Evolutionary conservation across 345 rosid species (phyloP).

Genomic region (Erucastrum elatum): DNA sequence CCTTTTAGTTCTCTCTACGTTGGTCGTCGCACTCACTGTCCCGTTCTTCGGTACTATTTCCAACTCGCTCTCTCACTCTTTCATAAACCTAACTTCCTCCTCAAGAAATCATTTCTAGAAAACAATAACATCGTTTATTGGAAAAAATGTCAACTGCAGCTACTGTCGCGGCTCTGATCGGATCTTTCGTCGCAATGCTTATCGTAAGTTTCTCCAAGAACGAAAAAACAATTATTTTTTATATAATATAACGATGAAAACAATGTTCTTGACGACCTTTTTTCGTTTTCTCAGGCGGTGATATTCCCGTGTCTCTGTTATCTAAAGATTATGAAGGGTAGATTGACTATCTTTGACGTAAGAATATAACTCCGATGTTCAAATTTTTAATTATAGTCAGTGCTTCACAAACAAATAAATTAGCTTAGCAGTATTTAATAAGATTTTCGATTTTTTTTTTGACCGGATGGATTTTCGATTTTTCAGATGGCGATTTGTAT

Average conservation of each 20-base stretch:
- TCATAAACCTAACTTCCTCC: constrained; percentile 44
- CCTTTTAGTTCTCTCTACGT: constrained; percentile 54
- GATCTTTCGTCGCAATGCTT: constrained; percentile 72
- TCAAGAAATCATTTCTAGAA: not conserved
- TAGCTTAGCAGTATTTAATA: not conserved
- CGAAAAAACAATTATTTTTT: not conserved
- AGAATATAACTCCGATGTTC: not conserved
- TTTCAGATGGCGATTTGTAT: constrained; percentile 54
- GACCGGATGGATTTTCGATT: too few species aligned
- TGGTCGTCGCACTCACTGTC: constrained; percentile 61
- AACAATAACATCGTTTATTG: not conserved
- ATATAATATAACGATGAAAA: not conserved
- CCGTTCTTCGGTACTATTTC: constrained; percentile 74
- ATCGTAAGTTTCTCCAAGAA: constrained; percentile 47
- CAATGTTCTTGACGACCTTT: not conserved
- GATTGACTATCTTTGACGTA: constrained; percentile 56
- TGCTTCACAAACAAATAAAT: not conserved
- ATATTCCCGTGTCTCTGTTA: constrained; percentile 73
- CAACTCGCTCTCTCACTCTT: constrained; percentile 24
- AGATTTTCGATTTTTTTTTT: not conserved
- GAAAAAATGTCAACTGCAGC: constrained; percentile 43
- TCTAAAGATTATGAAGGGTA: constrained; percentile 48
- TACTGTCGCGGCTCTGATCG: constrained; percentile 60
- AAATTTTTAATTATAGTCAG: not conserved
- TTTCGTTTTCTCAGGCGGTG: constrained; percentile 47